Evolutionary conservation across 2,329 filamentous ascomycete genomes (phyloP).

Genomic region (Chrysoporthe puriensis): DNA sequence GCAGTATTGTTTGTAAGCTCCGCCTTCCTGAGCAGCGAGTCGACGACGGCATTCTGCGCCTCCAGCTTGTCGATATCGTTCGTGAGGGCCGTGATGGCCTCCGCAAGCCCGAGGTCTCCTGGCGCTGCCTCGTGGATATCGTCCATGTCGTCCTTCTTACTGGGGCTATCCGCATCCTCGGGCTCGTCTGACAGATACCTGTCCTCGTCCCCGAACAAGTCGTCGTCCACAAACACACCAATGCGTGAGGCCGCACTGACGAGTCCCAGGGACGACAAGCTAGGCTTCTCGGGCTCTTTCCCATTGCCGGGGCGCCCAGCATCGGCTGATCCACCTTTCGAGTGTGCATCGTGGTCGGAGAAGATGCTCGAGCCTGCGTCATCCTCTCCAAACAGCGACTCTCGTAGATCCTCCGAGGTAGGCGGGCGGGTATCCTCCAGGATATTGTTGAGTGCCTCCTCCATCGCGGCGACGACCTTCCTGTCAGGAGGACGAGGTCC

Average conservation of each 20-base stretch:
- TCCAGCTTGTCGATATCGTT: slow-evolving; percentile 87
- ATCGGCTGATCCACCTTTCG: slow-evolving; percentile 51
- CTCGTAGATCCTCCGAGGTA: slow-evolving; percentile 65
- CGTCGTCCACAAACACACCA: slow-evolving; percentile 91
- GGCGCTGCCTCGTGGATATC: slow-evolving; percentile 93
- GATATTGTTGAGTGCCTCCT: slow-evolving; percentile 88
- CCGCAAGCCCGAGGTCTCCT: slow-evolving; percentile 88
- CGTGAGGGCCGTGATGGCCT: slow-evolving; percentile 87
- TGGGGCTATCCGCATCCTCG: slow-evolving; percentile 67
- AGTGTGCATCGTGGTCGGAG: slow-evolving; percentile 60
- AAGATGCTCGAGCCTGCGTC: slow-evolving; percentile 55
- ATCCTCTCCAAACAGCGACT: slow-evolving; percentile 67
- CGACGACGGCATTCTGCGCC: slow-evolving; percentile 87
- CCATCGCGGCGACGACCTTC: slow-evolving; percentile 87
- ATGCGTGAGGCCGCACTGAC: slow-evolving; percentile 86
- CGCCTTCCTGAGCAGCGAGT: slow-evolving; percentile 89
- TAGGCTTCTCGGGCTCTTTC: slow-evolving; percentile 71
- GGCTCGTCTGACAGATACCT: slow-evolving; percentile 85
- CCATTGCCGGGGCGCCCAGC: slow-evolving; percentile 40
- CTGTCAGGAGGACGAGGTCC: slow-evolving; percentile 68
- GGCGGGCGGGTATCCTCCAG: slow-evolving; percentile 76
- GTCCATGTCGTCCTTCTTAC: slow-evolving; percentile 67
- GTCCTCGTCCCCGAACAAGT: slow-evolving; percentile 88
- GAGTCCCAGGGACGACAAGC: slow-evolving; percentile 86
- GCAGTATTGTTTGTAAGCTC: slow-evolving; percentile 97